phyloP scores from a whole-genome alignment of 371 early-diverging fungal species.

The Mucor lusitanicus region DNA sequence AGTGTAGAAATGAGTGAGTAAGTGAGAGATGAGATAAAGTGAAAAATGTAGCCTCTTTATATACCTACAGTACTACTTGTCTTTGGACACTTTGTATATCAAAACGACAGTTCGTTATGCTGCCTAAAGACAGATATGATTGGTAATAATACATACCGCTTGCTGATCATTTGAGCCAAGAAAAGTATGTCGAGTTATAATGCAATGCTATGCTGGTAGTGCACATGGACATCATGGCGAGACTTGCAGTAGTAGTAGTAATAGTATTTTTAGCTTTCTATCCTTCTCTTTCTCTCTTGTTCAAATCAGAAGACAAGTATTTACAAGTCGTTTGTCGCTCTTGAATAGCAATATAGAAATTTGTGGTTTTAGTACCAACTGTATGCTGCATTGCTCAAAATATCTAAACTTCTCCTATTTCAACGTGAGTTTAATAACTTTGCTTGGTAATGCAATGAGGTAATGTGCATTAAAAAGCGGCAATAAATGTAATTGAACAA shows the following conservation, averaged over 20 bases:
- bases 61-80: not conserved
- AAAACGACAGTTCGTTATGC: not conserved
- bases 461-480: not conserved
- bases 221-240: too few relatives aligned
- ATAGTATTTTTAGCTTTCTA: not conserved
- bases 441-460: not conserved
- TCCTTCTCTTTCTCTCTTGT: not conserved
- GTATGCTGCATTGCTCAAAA: not conserved
- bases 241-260: too few relatives aligned
- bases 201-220: not conserved
- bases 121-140: not conserved
- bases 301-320: not conserved
- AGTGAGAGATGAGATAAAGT: not conserved
- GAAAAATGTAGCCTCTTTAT: not conserved
- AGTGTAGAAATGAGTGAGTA: not conserved
- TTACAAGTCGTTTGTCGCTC: not conserved
- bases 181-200: not conserved
- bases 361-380: not conserved
- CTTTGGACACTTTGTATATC: not conserved
- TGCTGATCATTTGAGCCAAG: not conserved
- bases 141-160: too few relatives aligned
- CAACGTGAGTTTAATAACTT: not conserved
- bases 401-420: not conserved
- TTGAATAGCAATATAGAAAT: not conserved
- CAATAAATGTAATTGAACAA: not conserved